These are phyloP conservation scores for Graphiopsis chlorocephala DNA, from an alignment of 2,329 filamentous ascomycete species.

Conservation along the genomic window DNA sequence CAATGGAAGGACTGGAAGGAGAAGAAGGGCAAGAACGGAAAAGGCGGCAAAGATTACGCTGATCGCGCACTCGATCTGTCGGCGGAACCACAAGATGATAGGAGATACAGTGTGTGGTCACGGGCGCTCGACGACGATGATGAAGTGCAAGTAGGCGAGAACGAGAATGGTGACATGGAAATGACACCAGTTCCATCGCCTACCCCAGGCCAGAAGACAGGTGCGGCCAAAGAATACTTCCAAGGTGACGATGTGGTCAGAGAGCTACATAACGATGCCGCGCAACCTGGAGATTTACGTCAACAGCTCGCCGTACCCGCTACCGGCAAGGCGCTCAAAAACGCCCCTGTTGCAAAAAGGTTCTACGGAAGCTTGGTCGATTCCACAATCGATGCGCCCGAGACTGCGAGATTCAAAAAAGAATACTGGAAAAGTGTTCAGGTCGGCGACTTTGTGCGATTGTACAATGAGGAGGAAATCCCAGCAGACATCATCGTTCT, in stretches of 20 bases:
- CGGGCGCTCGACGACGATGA: constrained; percentile 42
- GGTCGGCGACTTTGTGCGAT: constrained; percentile 92
- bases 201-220: constrained; percentile 52
- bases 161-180: constrained; percentile 68
- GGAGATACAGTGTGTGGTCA: constrained; percentile 47
- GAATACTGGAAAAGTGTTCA: constrained; percentile 94
- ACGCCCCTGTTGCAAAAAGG: constrained; percentile 41
- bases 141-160: constrained; percentile 36
- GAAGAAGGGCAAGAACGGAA: constrained; percentile 44
- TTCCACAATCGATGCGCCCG: constrained; percentile 60
- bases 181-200: constrained; percentile 95
- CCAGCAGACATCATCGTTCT: constrained; percentile 91
- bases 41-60: constrained; percentile 49
- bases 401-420: constrained; percentile 81
- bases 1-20: constrained; percentile 43
- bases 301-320: constrained; percentile 32
- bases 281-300: constrained; percentile 20
- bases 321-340: constrained; percentile 22
- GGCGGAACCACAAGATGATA: constrained; percentile 45
- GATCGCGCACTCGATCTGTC: constrained; percentile 52
- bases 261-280: constrained; percentile 21
- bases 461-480: constrained; percentile 94
- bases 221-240: constrained; percentile 38
- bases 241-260: constrained; percentile 17
- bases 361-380: constrained; percentile 72